Conservation (phyloP, 148 eudicot genomes). For the Spergularia bocconei region DNA sequence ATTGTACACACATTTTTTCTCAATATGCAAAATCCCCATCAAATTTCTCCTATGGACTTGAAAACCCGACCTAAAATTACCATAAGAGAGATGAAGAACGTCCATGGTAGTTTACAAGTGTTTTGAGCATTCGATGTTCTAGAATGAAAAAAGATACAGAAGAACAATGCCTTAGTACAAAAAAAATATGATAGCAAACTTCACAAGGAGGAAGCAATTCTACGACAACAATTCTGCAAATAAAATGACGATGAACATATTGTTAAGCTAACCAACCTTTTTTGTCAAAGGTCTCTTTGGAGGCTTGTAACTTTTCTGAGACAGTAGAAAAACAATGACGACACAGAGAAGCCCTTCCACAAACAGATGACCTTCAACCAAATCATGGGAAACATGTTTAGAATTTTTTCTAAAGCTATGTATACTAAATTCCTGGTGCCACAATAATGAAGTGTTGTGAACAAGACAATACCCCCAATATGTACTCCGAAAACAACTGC, state of each 20-base stretch:
- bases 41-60: too few relatives aligned
- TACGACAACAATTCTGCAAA: background rate
- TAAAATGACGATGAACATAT: background rate
- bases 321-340: conserved; percentile 69
- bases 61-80: too few relatives aligned
- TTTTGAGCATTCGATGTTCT: too few relatives aligned
- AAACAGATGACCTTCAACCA: conserved; percentile 77
- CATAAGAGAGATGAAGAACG: too few relatives aligned
- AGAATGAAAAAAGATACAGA: too few relatives aligned
- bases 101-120: too few relatives aligned
- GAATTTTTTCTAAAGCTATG: background rate
- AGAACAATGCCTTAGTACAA: too few relatives aligned
- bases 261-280: conserved; percentile 46
- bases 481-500: conserved; percentile 85
- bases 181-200: too few relatives aligned
- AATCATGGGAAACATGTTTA: conserved; percentile 5
- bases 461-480: conserved; percentile 59
- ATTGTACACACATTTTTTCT: too few relatives aligned
- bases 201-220: background rate
- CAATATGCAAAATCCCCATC: too few relatives aligned
- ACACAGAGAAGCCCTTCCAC: conserved; percentile 89
- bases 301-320: conserved; percentile 95
- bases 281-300: conserved; percentile 88
- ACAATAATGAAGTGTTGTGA: background rate
- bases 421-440: background rate